phyloP scores from a whole-genome alignment of 257 asterid genomes.

The Solanum dulcamara region DNA sequence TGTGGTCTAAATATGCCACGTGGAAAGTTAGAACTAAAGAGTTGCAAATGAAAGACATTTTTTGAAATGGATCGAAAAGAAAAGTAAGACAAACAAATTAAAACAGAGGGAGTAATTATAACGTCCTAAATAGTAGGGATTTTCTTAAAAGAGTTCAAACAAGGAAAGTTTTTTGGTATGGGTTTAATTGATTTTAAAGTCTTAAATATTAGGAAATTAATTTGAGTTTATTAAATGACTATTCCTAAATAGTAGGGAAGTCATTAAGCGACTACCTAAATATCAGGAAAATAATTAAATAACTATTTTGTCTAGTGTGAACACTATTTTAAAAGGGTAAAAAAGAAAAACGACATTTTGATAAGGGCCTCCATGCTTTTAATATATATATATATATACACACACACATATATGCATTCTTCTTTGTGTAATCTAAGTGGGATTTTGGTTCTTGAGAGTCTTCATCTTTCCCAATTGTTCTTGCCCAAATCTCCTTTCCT shows the following conservation, averaged over 20 bases:
- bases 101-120: too few relatives aligned
- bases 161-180: too few relatives aligned
- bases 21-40: too few relatives aligned
- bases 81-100: too few relatives aligned
- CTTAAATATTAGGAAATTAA: too few relatives aligned
- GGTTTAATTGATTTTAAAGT: too few relatives aligned
- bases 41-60: too few relatives aligned
- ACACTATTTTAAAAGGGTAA: not conserved
- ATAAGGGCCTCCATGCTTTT: not conserved
- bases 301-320: not conserved
- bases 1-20: too few relatives aligned
- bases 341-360: not conserved
- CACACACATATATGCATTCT: too few relatives aligned
- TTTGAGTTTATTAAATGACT: not conserved
- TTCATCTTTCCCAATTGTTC: not conserved
- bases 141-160: too few relatives aligned
- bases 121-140: too few relatives aligned
- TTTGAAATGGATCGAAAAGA: too few relatives aligned
- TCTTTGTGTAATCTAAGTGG: not conserved
- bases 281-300: not conserved
- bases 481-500: not conserved
- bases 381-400: not conserved
- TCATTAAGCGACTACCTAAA: not conserved
- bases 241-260: not conserved
- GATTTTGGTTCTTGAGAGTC: not conserved